A percentile compares a stretch with the other conserved stretches of the same genome.
Conservation (phyloP, 2,329 filamentous ascomycete genomes). For the Sarocladium brachiariae region DNA sequence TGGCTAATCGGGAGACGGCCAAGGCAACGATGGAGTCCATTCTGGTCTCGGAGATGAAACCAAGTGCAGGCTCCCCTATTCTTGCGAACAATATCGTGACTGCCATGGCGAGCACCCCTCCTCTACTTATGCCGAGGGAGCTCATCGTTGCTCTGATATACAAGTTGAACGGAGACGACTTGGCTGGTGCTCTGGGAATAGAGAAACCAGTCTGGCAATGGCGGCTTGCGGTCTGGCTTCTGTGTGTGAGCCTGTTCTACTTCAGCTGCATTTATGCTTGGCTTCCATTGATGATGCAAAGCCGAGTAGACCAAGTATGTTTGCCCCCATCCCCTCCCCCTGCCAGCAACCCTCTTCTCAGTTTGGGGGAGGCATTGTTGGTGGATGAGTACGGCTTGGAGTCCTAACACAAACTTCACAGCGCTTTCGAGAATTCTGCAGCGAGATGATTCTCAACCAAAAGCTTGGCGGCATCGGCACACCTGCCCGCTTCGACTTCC, state of each 20-base stretch:
- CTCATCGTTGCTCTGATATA: slow-evolving; percentile 63
- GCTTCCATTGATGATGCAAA: slow-evolving; percentile 29
- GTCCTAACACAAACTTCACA: slow-evolving; percentile 14
- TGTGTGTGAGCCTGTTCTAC: slow-evolving; percentile 59
- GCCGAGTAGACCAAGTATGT: slow-evolving; percentile 24
- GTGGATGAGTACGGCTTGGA: too few relatives aligned
- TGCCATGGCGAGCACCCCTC: slow-evolving; percentile 58
- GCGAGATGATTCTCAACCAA: slow-evolving; percentile 54
- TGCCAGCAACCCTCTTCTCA: neutral
- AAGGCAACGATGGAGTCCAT: slow-evolving; percentile 62
- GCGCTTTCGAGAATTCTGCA: slow-evolving; percentile 20
- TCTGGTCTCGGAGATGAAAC: slow-evolving; percentile 58
- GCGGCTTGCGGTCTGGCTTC: slow-evolving; percentile 51
- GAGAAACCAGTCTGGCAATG: slow-evolving; percentile 33
- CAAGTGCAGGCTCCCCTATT: slow-evolving; percentile 53
- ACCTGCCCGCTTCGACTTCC: slow-evolving; percentile 61
- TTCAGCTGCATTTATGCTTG: slow-evolving; percentile 39
- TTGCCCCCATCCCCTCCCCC: neutral
- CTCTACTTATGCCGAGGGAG: slow-evolving; percentile 55
- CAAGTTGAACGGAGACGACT: slow-evolving; percentile 61
- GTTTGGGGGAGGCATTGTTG: too few relatives aligned
- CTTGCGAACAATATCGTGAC: slow-evolving; percentile 72
- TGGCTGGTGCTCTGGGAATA: slow-evolving; percentile 54
- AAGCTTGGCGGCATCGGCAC: slow-evolving; percentile 54
- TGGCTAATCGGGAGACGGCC: slow-evolving; percentile 48